Evolutionary conservation across 306 rosid species (phyloP), one percentile per base, ranked within the genome.

Genomic region (Elaeagnus macrophylla): DNA sequence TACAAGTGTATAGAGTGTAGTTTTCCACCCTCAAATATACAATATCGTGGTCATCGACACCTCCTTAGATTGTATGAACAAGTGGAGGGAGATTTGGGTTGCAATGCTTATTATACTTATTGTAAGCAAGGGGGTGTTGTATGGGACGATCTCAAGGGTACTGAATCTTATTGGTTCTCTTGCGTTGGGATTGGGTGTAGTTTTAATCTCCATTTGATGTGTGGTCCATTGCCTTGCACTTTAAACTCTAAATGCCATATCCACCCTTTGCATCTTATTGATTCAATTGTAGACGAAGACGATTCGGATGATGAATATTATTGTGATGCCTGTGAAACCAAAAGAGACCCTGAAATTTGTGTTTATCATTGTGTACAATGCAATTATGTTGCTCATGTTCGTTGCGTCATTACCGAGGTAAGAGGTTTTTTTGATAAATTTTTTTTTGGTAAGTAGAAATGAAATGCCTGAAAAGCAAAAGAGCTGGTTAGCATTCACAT

Each of bases 391-490:
- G 48, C 58, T 11, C 57, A 41, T 37, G 51, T 48, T 19, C 40
- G 37, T 8, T 53, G 67, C 32, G 45, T 62, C 16, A 35, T 35
- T 38, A 10, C 39, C 0, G 46, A 62, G 67, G 67, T 62, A 62
- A 10, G 59, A 48, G 12, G 49, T 45, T 45, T 17, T 12, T 11
- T 45, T 12, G 14, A 1, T 10, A 10, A 43, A 43, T 8, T 17
- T 42, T 11, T 42, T 42, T 42, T 9, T 40, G 44, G 11, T 40
- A 0, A 25, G 32, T 25, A 25, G 4, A 25, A 25, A 25, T 2
- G 32, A 25, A 25, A 25, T 0, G 32, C 32, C 32, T 25, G 4
- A 25, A 25, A 25, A n/a, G n/a, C 4, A 25, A 25, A 25, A 25
- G 32, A 25, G 32, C 3, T 1, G 4, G n/a, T n/a, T n/a, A n/a